A percentile compares a stretch with the other conserved stretches of the same genome.
These are phyloP conservation scores for Solanum etuberosum DNA, from an alignment of 257 asterid species.

Conservation along the genomic window DNA sequence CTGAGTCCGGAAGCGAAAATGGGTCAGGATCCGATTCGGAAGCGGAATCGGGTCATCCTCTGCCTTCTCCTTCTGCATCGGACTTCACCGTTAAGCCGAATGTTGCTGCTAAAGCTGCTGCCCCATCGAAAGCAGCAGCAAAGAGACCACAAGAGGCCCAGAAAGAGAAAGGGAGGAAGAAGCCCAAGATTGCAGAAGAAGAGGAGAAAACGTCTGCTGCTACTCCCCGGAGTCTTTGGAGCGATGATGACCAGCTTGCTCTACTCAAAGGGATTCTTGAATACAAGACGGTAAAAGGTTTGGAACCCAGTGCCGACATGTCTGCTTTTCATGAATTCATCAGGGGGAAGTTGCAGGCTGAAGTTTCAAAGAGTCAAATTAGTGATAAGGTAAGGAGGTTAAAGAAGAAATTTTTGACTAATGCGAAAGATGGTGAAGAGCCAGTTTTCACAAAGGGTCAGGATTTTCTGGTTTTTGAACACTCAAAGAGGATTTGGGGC, in stretches of 20 bases:
- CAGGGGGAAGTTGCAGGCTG: conserved; percentile 25
- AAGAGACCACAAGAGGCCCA: not conserved
- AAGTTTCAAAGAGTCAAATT: conserved; percentile 26
- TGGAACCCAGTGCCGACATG: conserved; percentile 21
- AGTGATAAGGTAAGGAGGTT: conserved; percentile 35
- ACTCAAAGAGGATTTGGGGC: conserved; percentile 51
- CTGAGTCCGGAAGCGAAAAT: not conserved
- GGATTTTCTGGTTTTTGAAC: conserved; percentile 19
- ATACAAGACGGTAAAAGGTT: conserved; percentile 21
- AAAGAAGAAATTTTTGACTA: conserved; percentile 28
- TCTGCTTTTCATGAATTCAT: conserved; percentile 28
- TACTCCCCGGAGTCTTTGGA: conserved; percentile 33
- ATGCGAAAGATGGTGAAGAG: conserved; percentile 22
- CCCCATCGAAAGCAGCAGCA: conserved; percentile 9
- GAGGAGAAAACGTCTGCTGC: conserved; percentile 7
- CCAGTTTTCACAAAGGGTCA: conserved; percentile 35
- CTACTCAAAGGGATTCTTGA: conserved; percentile 43
- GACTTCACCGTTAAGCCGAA: conserved; percentile 29
- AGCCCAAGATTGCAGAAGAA: conserved; percentile 5
- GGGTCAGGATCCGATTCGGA: conserved; percentile 17
- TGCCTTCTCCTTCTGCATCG: conserved; percentile 24
- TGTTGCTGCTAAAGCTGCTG: not conserved
- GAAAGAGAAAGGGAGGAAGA: conserved; percentile 9
- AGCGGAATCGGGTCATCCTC: conserved; percentile 16
- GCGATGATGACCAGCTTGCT: conserved; percentile 37